Evolutionary conservation across 305 asterid genomes (phyloP), one percentile per base, ranked within the genome.

Genomic region (Fraxinus angustifolia): DNA sequence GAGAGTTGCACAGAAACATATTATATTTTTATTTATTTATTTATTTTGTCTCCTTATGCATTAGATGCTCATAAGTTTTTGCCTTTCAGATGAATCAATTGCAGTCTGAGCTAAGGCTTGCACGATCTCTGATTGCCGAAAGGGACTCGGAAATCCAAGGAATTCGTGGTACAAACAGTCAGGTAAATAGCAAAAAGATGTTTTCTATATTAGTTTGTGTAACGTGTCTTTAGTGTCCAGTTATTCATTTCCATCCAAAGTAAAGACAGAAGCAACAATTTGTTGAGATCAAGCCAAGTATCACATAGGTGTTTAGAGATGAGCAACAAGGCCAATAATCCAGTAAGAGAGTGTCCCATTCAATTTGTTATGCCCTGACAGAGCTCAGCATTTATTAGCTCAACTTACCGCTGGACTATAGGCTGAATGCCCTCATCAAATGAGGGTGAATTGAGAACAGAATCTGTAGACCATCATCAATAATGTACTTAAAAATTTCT

Each of bases 71-170:
- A 83, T 31, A 74, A 71, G 8, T 34, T 75, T 42, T 79, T 14
- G 26, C 82, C 68, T 82, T 87, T 88, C 92, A 96, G 98, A 91
- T 96, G 97, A 94, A 96, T 87, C 98, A 94, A 75, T 81, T 93
- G 86, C 99, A 94, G 86, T 93, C 99, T 82, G 98, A 96, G 87
- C 87, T 96, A 68, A 87, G 91, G 80, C 98, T 94, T 83, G 98
- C 99, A 70, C 91, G 98, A 83, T 94, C 98, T 78, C 84, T 94
- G 84, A 90, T 96, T 85, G 97, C 94, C 33, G 99, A 93, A 91
- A 92, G 93, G 86, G 99, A 96, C 88, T 80, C 91, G 1, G 99
- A 96, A 81, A 87, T 92, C 79, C 99, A 92, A 82, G 90, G 90
- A 73, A 84, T 93, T 82, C 96, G 91, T 78, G 88, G 42, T 83